A percentile compares a stretch with the other conserved stretches of the same genome.
These are phyloP conservation scores for Phlebiopsis flavidoalba DNA, from an alignment of 768 basidiomycete species.

Conservation along the genomic window DNA sequence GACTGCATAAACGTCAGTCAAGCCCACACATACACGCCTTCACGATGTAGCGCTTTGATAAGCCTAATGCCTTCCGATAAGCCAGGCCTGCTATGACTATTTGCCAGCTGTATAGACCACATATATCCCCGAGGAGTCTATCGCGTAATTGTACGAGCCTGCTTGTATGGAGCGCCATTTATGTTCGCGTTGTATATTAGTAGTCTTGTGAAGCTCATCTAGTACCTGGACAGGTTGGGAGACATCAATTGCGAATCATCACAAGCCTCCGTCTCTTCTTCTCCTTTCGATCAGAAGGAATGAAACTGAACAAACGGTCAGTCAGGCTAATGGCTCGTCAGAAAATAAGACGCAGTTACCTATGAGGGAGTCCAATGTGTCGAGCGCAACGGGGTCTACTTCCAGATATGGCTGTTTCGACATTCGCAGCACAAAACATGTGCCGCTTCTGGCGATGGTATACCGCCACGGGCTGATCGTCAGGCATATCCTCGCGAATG, in stretches of 20 bases:
- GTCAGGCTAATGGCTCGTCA: not conserved
- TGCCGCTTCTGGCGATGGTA: constrained; percentile 31
- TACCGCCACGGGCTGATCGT: constrained; percentile 28
- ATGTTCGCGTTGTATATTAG: no score
- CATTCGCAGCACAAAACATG: constrained; percentile 28
- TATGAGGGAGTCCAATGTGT: constrained; percentile 32
- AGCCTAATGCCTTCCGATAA: no score
- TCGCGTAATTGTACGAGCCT: no score
- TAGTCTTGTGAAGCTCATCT: no score
- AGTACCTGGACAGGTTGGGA: no score
- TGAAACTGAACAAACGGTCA: constrained; percentile 21
- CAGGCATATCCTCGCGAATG: constrained; percentile 23
- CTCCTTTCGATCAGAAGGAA: constrained; percentile 27
- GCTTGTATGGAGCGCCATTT: no score
- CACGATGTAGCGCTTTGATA: no score
- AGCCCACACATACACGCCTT: no score
- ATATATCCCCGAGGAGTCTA: no score
- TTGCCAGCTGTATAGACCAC: no score
- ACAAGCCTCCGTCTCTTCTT: constrained; percentile 14
- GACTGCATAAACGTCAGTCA: no score
- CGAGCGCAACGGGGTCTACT: constrained; percentile 26
- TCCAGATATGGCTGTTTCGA: constrained; percentile 33
- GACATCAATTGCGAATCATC: not conserved
- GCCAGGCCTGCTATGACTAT: no score
- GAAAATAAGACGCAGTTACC: constrained; percentile 16